Base-by-base conservation (phyloP, 2,329 filamentous ascomycete species). In the Didymella keratinophila region DNA sequence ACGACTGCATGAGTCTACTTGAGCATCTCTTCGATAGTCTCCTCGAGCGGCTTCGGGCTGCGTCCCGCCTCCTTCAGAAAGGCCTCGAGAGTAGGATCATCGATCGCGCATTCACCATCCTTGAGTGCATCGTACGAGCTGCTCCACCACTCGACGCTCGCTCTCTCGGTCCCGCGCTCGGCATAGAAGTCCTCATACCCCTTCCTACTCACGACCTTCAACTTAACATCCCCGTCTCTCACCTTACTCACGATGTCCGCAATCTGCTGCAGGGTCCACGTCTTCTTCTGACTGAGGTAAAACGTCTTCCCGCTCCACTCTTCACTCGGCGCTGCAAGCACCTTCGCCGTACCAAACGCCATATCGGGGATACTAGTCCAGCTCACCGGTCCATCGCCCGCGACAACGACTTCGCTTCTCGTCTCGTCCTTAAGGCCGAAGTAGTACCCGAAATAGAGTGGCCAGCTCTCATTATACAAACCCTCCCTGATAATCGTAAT, bases 381-480 rank as follows among this genome's bases (percentile, higher is more conserved):
- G 51, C 69, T 76, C 3, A 82, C 72, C 7, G 66, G 68, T 7
- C 78, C 71, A 60, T 82, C 79, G 0, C 80, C 80, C 0, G 73
- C 79, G 9, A 78, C 71, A 0, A 79, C 36, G 1, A 81, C 69
- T 37, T 79, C 75, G 0, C 41, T 67, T 48, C 79, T 64, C 0
- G 64, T 63, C 37, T 81, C 79, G 2, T 70, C 58, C 10, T 69
- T 70, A 1, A 75, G 39, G 0, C 61, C 61, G 12, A 74, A 74
- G 46, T 78, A 81, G 52, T 82, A 79, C 0, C 80, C 80, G 20
- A 81, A 74, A 58, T 82, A 81, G 20, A 82, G 62, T 7, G 79
- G 80, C 80, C 80, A 82, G 52, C 72, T 77, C 66, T 82, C 79
- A 44, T 78, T 80, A 54, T 82, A 81, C 54, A 82, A 51, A 0